Evolutionary conservation across 352 stramenopile genomes (phyloP), one percentile per base, ranked within the genome.

Genomic region (Aphanomyces euteiches): DNA sequence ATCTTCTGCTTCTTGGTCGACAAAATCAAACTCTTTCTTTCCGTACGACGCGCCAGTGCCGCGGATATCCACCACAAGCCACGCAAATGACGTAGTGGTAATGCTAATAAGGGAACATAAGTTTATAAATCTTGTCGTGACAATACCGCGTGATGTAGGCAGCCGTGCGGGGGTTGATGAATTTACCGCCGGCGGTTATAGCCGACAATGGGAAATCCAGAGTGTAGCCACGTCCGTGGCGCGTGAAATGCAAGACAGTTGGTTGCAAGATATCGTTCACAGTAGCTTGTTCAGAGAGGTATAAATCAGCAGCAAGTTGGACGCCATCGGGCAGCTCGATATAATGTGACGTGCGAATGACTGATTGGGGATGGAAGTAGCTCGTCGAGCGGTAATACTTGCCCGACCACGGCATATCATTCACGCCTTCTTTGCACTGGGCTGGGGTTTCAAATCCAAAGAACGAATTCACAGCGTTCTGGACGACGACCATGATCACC

Each of bases 131-230:
- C n/a, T 47, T 17, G 7, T 12, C 53, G 15, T 12, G 7, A 28
- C 2, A 8, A 59, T 69, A 69, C 63, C 83, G 78, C 50, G 89
- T 75, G 54, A 90, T 77, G 74, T 93, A 93, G 37, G 79, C 76
- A 73, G 79, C 88, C 41, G 86, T 89, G 21, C 86, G 84, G 37
- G 86, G 86, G 73, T 89, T 90, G n/a, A 83, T 92, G 72, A 92
- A 91, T 72, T 85, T 84, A 64, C 83, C 69, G 72, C 89, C 90
- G 41, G 77, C 75, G 48, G 83, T 76, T 50, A 91, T 89, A 17
- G 89, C 43, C 74, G 78, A 88, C 73, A 93, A 90, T 19, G 85
- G 86, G 67, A 93, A 93, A 72, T 92, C 78, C 21, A 93, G 53
- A 13, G 81, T 79, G 78, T 93, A 93, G 21, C 86, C 86, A 37